A percentile compares a stretch with the other conserved stretches of the same genome.
These are phyloP conservation scores for Fusarium pilosicola DNA, from an alignment of 2,329 filamentous ascomycete species.

Conservation along the genomic window DNA sequence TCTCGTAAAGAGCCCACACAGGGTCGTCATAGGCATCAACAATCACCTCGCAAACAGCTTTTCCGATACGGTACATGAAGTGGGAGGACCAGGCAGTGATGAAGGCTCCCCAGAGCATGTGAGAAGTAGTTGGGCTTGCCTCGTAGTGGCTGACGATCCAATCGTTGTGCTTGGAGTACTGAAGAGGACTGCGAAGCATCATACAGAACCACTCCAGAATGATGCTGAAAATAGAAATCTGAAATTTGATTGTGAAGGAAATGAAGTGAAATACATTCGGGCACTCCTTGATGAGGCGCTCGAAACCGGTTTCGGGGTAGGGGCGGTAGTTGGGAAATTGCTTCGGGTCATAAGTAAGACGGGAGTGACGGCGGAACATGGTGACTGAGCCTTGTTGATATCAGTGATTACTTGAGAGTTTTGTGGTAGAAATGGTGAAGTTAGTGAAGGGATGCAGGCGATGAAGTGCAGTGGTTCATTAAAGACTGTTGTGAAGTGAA, in stretches of 20 bases:
- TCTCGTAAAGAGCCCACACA: not conserved
- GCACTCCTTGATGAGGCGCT: conserved; percentile 7
- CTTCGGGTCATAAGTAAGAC: conserved; percentile 26
- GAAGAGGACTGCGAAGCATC: conserved; percentile 1
- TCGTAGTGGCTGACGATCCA: conserved; percentile 25
- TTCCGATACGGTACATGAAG: not conserved
- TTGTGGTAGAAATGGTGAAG: not conserved
- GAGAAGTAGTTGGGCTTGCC: not conserved
- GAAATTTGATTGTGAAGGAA: not conserved
- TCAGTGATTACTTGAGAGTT: not conserved
- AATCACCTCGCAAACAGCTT: not conserved
- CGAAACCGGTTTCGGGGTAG: not conserved
- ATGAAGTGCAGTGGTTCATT: not conserved
- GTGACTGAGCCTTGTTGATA: not conserved
- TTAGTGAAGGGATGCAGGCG: not conserved
- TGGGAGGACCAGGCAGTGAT: conserved; percentile 25
- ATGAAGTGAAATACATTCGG: not conserved
- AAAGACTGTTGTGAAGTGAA: not conserved
- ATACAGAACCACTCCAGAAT: conserved; percentile 16
- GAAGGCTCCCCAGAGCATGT: conserved; percentile 14
- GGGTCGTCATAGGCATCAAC: not conserved
- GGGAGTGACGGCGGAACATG: conserved; percentile 10
- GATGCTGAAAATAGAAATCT: conserved; percentile 9
- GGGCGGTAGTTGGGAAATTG: conserved; percentile 28
- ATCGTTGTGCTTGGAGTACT: conserved; percentile 5